A percentile compares a stretch with the other conserved stretches of the same genome.
Conservation (phyloP, 2,329 filamentous ascomycete species). For the Sordariomycetes sp. region DNA sequence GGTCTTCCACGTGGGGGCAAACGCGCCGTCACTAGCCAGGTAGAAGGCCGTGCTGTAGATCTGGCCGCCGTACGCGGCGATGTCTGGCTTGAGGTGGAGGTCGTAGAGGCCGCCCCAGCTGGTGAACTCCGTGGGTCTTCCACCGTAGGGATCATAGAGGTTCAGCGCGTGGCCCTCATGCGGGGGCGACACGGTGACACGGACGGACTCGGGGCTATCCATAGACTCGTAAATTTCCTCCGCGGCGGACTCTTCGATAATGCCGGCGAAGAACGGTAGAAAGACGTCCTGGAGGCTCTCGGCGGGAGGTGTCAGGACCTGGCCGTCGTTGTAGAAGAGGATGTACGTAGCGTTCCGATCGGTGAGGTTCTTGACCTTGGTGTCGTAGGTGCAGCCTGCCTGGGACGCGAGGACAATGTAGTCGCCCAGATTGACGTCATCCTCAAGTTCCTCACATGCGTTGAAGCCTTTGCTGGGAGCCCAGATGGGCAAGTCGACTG, state of each 20-base stretch:
- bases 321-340: slow-evolving; percentile 16
- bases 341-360: slow-evolving; percentile 16
- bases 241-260: slow-evolving; percentile 17
- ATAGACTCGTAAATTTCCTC: slow-evolving; percentile 15
- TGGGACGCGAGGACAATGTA: slow-evolving; percentile 18
- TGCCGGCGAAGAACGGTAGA: slow-evolving; percentile 21
- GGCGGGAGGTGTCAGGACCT: slow-evolving; percentile 6
- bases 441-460: slow-evolving; percentile 15
- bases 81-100: slow-evolving; percentile 37
- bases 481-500: slow-evolving; percentile 21
- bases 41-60: slow-evolving; percentile 32
- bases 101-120: slow-evolving; percentile 43
- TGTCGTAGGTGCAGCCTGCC: slow-evolving; percentile 18
- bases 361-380: slow-evolving; percentile 16
- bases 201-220: slow-evolving; percentile 17
- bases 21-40: background rate
- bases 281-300: background rate
- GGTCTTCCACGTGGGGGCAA: slow-evolving; percentile 32
- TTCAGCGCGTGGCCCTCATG: slow-evolving; percentile 8
- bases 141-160: slow-evolving; percentile 18
- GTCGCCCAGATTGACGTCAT: slow-evolving; percentile 8
- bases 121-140: slow-evolving; percentile 33
- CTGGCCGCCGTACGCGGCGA: slow-evolving; percentile 35
- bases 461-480: slow-evolving; percentile 9
- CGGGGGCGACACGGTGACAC: slow-evolving; percentile 25